Conservation (phyloP, 352 stramenopile genomes). For the Peronospora farinosa region DNA sequence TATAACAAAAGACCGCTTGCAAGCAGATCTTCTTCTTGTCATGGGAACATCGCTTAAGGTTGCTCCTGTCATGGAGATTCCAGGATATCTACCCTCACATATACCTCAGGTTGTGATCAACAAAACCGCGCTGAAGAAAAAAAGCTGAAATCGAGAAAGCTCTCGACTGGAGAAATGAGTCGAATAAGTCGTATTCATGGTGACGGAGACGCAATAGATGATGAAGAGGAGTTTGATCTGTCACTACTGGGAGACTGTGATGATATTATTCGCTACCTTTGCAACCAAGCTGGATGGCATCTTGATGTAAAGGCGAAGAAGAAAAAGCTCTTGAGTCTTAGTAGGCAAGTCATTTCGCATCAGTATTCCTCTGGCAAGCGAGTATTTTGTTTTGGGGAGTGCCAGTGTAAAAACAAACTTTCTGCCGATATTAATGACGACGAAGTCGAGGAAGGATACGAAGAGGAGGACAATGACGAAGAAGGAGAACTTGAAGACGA, state of each 20-base stretch:
- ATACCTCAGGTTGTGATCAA: constrained; percentile 89
- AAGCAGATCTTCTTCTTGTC: constrained; percentile 94
- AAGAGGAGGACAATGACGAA: constrained; percentile 12
- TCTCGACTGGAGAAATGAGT: constrained; percentile 16
- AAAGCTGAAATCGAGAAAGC: constrained; percentile 48
- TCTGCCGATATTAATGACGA: constrained; percentile 26
- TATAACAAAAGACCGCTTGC: constrained; percentile 61
- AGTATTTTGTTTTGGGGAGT: constrained; percentile 36
- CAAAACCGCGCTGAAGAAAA: constrained; percentile 80
- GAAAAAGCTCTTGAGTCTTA: constrained; percentile 12
- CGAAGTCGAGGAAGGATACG: too few species aligned
- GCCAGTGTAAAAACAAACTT: constrained; percentile 46
- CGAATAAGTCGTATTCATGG: constrained; percentile 16
- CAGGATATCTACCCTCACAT: constrained; percentile 69
- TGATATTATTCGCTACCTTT: constrained; percentile 64
- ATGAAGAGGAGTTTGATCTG: constrained; percentile 70
- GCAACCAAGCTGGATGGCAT: constrained; percentile 45
- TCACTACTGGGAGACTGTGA: constrained; percentile 80
- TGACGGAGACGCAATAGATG: constrained; percentile 11
- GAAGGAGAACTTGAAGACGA: constrained; percentile 33
- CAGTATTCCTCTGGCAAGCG: constrained; percentile 19
- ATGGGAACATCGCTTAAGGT: constrained; percentile 98
- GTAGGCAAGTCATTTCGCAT: constrained; percentile 26
- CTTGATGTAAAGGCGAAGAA: constrained; percentile 20
- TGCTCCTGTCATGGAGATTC: constrained; percentile 89